Base-by-base conservation (phyloP, 306 rosid genomes). In the Astragalus membranaceus region DNA sequence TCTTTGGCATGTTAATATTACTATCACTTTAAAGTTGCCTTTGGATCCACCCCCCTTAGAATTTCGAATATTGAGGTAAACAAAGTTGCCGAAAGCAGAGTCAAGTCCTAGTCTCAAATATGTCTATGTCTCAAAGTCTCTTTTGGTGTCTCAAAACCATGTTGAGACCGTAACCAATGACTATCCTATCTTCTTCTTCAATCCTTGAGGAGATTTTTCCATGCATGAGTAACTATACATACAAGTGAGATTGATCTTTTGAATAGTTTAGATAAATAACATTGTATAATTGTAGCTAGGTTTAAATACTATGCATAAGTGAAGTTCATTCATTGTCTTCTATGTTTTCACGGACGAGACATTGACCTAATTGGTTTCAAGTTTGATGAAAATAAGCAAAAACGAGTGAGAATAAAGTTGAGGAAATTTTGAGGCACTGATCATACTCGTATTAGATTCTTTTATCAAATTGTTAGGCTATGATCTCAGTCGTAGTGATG, bases 1-100 rank as follows among this genome's bases (percentile, higher is more conserved):
- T 42, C 44, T 68, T 71, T 64, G 66, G 70, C 32, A 64, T 59
- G 74, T 65, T 54, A 14, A 73, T 26, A 8, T 33, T 39, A 57
- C 58, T n/a, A 23, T 59, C 39, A 48, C n/a, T 52, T 56, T 64
- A 72, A 78, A 65, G 71, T 58, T 73, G 7, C 16, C 11, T 23
- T 72, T 63, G 61, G 63, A 77, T 70, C 72, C 59, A 30, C 29
- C 43, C 10, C 39, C 60, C 3, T 12, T 13, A 29, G 17, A 11
- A 6, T 68, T 46, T 75, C 37, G 42, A 71, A 33, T 74, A 69
- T 64, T 13, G 46, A 53, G 61, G 7, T 23, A 56, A 80, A 59
- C 32, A 69, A 78, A 71, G 51, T 77, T 82, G 15, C 67, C 75
- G 54, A 85, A 83, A 77, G 84, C 62, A 63, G 26, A 53, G 59